Base-by-base conservation (phyloP, 306 rosid genomes). In the Cucumis melo region DNA sequence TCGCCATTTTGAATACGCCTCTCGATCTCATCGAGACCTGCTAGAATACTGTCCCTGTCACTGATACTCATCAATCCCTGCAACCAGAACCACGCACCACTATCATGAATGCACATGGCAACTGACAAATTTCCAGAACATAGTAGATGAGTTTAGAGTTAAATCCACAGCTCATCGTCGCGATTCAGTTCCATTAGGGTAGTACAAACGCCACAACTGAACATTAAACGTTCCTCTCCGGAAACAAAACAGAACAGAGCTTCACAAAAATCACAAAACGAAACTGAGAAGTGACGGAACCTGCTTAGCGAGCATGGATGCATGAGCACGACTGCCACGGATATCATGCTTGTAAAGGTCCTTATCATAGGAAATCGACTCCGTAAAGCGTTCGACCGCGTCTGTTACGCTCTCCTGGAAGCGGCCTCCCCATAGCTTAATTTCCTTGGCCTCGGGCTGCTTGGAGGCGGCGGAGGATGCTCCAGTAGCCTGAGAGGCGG, bases 391-490 rank as follows among this genome's bases (percentile, higher is more conserved):
- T 85, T 94, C 99, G 3, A 94, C 99, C 6, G 83, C 85, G 38
- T 94, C 97, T 23, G 99, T 90, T 8, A 94, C 96, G 57, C 91
- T 84, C 60, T 90, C 90, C 78, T 94, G 86, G 79, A 94, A 94
- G 36, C 99, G 88, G 16, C 99, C 99, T 19, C 98, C 99, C 99
- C 99, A 94, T 0, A 94, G 93, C 83, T 94, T 94, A 14, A 73
- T 85, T 84, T 94, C 98, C 80, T 94, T 94, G 70, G 86, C 66
- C 66, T 81, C 81, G 20, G 20, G 53, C 50, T 29, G 36, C 20
- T 44, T 58, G 50, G 72, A 9, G 0, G 17, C 55, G 11, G 19
- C 58, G 34, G 60, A 41, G 32, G 59, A 23, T 44, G 72, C 39
- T 41, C 48, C 38, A 41, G 17, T 21, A 15, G 29, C 44, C 65